Evolutionary conservation across 352 stramenopile species (phyloP), one percentile per base, ranked within the genome.

Genomic region (Phytophthora pini): DNA sequence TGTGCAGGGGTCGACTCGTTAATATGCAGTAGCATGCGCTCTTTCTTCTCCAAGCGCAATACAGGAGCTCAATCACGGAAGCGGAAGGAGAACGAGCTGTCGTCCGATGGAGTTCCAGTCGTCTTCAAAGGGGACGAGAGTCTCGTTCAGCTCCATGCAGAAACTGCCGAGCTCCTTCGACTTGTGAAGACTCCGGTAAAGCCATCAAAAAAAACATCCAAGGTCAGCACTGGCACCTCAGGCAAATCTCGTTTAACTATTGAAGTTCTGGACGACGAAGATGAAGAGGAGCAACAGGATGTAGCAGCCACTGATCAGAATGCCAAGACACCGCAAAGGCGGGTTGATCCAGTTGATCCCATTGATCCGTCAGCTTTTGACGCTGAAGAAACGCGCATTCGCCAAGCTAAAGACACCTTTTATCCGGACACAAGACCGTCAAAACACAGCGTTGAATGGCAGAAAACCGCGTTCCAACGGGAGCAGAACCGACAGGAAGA

Each of bases 221-320:
- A 66, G 44, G 17, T 71, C 2, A 65, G 12, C 4, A 52, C 36
- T 29, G 50, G 13, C 17, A 22, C 24, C 3, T 38, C 56, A 26
- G 48, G 38, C 5, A 80, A 89, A 74, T 55, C 62, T 17, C 66
- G 80, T 22, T 61, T 88, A 48, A 93, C 84, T 1, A 91, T 93
- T 41, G 82, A 93, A 63, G 82, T 93, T 10, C 43, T 91, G 27
- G 80, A 92, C 36, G 71, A 83, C 24, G 74, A 77, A 0, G 68
- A 84, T 2, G 54, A 73, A 2, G 47, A 61, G 5, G 48, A 40
- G 31, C 22, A 20, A 20, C 17, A 54, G 48, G 47, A 34, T 22
- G 55, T 7, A 51, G 1, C 36, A 60, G 61, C 39, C 13, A 27
- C 13, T 9, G 36, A 52, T 12, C 17, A 68, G 5, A 45, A 24